Evolutionary conservation across 768 basidiomycete species (phyloP), one percentile per base, ranked within the genome.

Genomic region (Amanita rubescens): DNA sequence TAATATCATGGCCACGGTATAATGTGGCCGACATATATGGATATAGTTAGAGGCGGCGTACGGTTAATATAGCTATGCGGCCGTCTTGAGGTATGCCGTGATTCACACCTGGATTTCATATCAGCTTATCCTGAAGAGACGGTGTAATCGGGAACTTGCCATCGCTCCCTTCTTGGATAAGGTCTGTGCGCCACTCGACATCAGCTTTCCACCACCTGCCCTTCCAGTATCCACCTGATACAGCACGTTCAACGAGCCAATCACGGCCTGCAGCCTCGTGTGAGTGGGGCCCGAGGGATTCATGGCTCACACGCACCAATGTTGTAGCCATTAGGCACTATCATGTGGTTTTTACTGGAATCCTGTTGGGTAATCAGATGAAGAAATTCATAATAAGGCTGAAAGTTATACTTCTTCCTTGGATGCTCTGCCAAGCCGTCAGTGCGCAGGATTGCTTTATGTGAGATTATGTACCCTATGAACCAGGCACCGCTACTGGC

Each of bases 71-170:
- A n/a, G 91, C 90, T 15, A 90, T 77, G 24, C 77, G 77, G 6
- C 90, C 90, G 62, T 93, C 91, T 63, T 90, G 86, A 10, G 78
- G 70, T 41, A 94, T 93, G 48, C 77, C 84, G 63, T 91, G 91
- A 62, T 88, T 91, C 32, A 90, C 77, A 54, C 87, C 89, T 90
- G 59, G 0, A 24, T 3, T 39, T 15, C 20, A 35, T 9, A 38
- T 44, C 38, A 60, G 24, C 17, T 50, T 20, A 37, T 34, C 44
- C 51, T 24, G 19, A 27, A 15, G n/a, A 17, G 42, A 19, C 38
- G 19, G 24, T n/a, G 3, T 22, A 24, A 37, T n/a, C n/a, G n/a
- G n/a, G n/a, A 5, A 34, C 20, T 55, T 37, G 38, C 54, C 54
- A 30, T 55, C 54, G 12, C 69, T 79, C 5, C 92, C 92, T 11